A percentile compares a stretch with the other conserved stretches of the same genome.
Conservation (phyloP, 768 basidiomycete species). For the Chalciporus chontae region DNA sequence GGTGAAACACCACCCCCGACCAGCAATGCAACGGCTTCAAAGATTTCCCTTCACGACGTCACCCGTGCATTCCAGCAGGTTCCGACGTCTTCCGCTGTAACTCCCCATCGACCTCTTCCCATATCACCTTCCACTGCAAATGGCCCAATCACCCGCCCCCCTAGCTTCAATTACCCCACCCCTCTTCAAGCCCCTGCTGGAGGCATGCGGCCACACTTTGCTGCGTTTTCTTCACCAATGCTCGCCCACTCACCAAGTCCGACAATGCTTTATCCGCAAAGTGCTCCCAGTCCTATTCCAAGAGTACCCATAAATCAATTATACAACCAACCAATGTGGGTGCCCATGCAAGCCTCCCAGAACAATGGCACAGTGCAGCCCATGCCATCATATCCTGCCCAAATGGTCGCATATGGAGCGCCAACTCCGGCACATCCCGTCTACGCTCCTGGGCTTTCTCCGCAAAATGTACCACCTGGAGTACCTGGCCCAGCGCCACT, state of each 20-base stretch:
- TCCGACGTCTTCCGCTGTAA: slow-evolving; percentile 53
- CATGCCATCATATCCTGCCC: slow-evolving; percentile 54
- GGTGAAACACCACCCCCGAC: slow-evolving; percentile 75
- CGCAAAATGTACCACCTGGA: slow-evolving; percentile 34
- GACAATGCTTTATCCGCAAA: slow-evolving; percentile 60
- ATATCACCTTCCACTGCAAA: slow-evolving; percentile 48
- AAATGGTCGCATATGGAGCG: slow-evolving; percentile 63
- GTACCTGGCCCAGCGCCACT: slow-evolving; percentile 29
- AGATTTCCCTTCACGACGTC: slow-evolving; percentile 80
- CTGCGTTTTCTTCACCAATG: slow-evolving; percentile 64
- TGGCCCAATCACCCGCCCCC: slow-evolving; percentile 26
- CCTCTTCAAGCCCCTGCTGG: slow-evolving; percentile 42
- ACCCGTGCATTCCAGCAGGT: slow-evolving; percentile 87
- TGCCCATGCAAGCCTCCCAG: slow-evolving; percentile 48
- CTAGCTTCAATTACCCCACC: slow-evolving; percentile 30
- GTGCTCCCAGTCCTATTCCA: slow-evolving; percentile 62
- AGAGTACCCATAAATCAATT: slow-evolving; percentile 59
- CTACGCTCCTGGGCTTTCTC: slow-evolving; percentile 42
- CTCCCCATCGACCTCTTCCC: slow-evolving; percentile 43
- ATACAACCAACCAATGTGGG: slow-evolving; percentile 66
- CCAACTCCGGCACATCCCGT: slow-evolving; percentile 45
- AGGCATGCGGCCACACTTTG: slow-evolving; percentile 54
- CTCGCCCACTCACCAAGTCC: slow-evolving; percentile 70
- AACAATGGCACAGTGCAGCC: slow-evolving; percentile 53
- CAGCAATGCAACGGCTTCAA: slow-evolving; percentile 52